Evolutionary conservation across 139 green algal species (phyloP).

Genomic region (Monoraphidium neglectum): DNA sequence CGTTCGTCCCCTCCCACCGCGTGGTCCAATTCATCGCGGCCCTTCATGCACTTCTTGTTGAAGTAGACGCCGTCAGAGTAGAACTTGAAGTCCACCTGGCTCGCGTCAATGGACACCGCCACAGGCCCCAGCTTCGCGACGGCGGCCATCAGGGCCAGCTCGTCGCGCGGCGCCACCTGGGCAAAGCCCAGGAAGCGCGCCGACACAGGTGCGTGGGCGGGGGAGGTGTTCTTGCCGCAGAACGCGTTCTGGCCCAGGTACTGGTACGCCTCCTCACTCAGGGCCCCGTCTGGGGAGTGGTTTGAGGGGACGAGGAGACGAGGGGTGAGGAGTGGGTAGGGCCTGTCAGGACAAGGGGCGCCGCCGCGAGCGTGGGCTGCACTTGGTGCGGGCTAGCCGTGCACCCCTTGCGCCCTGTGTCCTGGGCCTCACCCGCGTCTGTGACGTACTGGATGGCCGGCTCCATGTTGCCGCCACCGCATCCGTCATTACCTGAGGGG

Average conservation of each 20-base stretch:
- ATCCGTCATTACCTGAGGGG: slow-evolving; percentile 36
- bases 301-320: no score
- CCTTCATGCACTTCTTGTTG: slow-evolving; percentile 33
- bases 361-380: no score
- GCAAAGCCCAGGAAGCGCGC: slow-evolving; percentile 39
- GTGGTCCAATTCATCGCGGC: no score
- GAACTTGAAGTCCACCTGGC: slow-evolving; percentile 48
- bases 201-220: background rate
- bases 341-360: no score
- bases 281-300: no score
- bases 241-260: slow-evolving; percentile 36
- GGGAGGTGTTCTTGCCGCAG: slow-evolving; percentile 15
- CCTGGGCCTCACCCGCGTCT: slow-evolving; percentile 30
- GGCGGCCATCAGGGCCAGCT: slow-evolving; percentile 54
- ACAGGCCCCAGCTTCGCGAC: slow-evolving; percentile 47
- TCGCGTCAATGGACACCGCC: slow-evolving; percentile 44
- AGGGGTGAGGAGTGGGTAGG: no score
- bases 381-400: no score
- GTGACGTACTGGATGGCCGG: slow-evolving; percentile 38
- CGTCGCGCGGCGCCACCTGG: slow-evolving; percentile 35
- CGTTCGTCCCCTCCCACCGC: no score
- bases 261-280: slow-evolving; percentile 50
- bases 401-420: no score
- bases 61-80: slow-evolving; percentile 56
- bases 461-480: slow-evolving; percentile 35